These are phyloP conservation scores for Mimosa pudica DNA, from an alignment of 306 rosid species.

Conservation along the genomic window DNA sequence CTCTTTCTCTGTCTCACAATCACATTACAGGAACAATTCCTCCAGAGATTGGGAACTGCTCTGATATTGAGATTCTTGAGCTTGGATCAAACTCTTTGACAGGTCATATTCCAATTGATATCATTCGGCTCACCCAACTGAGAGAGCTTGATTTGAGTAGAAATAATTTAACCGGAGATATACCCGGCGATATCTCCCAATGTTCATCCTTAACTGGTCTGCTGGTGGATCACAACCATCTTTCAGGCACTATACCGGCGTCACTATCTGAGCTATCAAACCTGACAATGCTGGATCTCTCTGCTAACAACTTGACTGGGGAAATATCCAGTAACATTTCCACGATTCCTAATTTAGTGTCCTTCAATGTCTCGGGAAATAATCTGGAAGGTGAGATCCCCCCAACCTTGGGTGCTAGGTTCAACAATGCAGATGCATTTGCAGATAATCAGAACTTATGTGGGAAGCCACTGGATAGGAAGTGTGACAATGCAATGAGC, in stretches of 20 bases:
- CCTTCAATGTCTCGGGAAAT: slow-evolving; percentile 78
- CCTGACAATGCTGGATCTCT: slow-evolving; percentile 68
- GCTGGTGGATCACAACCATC: slow-evolving; percentile 59
- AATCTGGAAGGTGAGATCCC: slow-evolving; percentile 81
- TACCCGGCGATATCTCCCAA: slow-evolving; percentile 73
- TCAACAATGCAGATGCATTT: slow-evolving; percentile 61
- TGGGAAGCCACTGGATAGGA: slow-evolving; percentile 63
- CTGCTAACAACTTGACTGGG: slow-evolving; percentile 78
- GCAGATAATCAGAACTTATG: slow-evolving; percentile 62
- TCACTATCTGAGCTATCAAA: slow-evolving; percentile 59
- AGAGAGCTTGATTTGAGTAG: slow-evolving; percentile 68
- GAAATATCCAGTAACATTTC: slow-evolving; percentile 63
- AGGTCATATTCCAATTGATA: slow-evolving; percentile 64
- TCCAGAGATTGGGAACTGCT: slow-evolving; percentile 76
- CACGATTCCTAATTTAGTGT: slow-evolving; percentile 48
- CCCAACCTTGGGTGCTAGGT: slow-evolving; percentile 56
- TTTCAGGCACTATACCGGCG: slow-evolving; percentile 69
- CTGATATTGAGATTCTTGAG: slow-evolving; percentile 64
- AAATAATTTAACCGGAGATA: slow-evolving; percentile 71
- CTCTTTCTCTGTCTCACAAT: slow-evolving; percentile 73
- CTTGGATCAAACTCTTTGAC: slow-evolving; percentile 61
- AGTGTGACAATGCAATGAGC: slow-evolving; percentile 39
- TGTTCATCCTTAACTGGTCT: slow-evolving; percentile 59
- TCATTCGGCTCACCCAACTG: slow-evolving; percentile 64
- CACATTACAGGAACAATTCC: slow-evolving; percentile 67